Percentiles rank a stretch among this genome's conserved stretches.
phyloP scores from a whole-genome alignment of 768 basidiomycete species.

The Stropharia rugosoannulata region DNA sequence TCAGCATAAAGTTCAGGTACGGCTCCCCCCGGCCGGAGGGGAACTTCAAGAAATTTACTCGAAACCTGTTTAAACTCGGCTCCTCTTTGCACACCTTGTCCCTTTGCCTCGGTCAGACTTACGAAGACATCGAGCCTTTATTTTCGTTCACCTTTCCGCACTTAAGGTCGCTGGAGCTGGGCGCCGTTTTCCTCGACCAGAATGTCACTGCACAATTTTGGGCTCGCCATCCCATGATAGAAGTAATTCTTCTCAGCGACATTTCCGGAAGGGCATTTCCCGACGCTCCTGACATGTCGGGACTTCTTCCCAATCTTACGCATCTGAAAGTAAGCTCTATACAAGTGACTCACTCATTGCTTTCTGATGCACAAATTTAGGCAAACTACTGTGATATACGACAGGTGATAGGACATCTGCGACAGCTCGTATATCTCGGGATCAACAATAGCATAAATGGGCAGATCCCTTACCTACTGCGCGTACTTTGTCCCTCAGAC shows the following conservation, averaged over 20 bases:
- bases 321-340: background rate
- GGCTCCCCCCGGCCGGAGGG: background rate
- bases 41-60: background rate
- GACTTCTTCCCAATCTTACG: background rate
- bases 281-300: background rate
- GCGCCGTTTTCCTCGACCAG: background rate
- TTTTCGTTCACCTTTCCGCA: background rate
- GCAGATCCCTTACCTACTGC: constrained; percentile 20
- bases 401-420: constrained; percentile 2
- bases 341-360: background rate
- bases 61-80: background rate
- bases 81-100: background rate
- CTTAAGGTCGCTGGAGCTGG: background rate
- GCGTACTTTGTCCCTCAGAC: constrained; percentile 12
- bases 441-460: constrained; percentile 10
- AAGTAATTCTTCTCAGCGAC: background rate
- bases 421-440: constrained; percentile 7
- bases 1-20: background rate
- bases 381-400: constrained; percentile 9
- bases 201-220: background rate
- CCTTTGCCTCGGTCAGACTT: background rate
- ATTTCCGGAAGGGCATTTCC: background rate
- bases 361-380: background rate
- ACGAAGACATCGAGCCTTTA: background rate
- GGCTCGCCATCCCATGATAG: background rate